Evolutionary conservation across 306 rosid genomes (phyloP), one percentile per base, ranked within the genome.

Genomic region (Malus sylvestris): DNA sequence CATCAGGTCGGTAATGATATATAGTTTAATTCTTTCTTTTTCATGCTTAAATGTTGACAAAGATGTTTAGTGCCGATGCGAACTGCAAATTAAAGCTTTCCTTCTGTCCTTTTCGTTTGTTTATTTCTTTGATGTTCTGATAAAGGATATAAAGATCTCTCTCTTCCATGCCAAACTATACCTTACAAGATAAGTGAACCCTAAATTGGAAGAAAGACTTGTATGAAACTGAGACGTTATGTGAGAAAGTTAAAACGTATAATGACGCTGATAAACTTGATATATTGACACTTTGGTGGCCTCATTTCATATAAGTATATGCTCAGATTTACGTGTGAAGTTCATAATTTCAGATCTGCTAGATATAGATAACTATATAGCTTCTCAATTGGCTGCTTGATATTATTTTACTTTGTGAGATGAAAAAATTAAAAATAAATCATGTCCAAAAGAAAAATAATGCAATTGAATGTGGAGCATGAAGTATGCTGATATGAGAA

Each of bases 311-410:
- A 3, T 22, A 20, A 58, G 27, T 22, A 9, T 27, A 3, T 35
- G 72, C 68, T 66, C 42, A 66, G 76, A 79, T 76, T 68, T 71
- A 87, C 86, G 59, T 78, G 79, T 76, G 84, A 73, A 69, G 77
- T 76, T 82, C 79, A 76, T 80, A 42, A 75, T 76, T 68, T 62
- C 70, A 82, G 49, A 51, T 55, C 55, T 55, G 69, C 32, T 72
- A 27, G 19, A 59, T 30, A 11, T 25, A 19, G 49, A 32, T 3
- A 75, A 75, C 22, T 18, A 14, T 45, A 78, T 45, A 70, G 27
- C 60, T 74, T 29, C 75, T 44, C 60, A 52, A 77, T 57, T 68
- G 52, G 15, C 78, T 62, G 51, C 33, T 32, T 51, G 38, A 64
- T 64, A 64, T 75, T 45, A 64, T 64, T 49, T 65, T 52, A 45